A percentile compares a stretch with the other conserved stretches of the same genome.
Conservation (phyloP, 2,329 filamentous ascomycete genomes). For the Rhynchosporium agropyri region DNA sequence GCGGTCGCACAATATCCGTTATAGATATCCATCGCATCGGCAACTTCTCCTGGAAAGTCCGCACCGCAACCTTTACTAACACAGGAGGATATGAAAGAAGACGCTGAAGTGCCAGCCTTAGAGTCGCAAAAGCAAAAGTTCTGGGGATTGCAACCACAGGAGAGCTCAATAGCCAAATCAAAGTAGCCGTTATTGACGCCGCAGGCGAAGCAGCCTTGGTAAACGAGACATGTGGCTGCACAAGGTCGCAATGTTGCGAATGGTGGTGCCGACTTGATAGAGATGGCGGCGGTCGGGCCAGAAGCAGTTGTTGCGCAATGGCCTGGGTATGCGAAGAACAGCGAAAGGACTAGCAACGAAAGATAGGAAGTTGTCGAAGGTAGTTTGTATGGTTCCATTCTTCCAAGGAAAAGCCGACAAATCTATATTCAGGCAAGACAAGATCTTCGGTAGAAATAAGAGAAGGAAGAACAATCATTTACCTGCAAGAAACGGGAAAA, state of each 20-base stretch:
- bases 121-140: conserved; percentile 11
- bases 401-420: neutral
- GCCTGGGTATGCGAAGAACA: neutral
- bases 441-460: neutral
- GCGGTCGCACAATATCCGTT: conserved; percentile 16
- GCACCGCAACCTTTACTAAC: conserved; percentile 7
- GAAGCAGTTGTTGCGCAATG: conserved; percentile 1
- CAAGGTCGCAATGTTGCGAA: conserved; percentile 18
- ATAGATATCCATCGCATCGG: conserved; percentile 16
- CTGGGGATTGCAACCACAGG: conserved; percentile 6
- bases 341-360: neutral
- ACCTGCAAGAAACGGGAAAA: neutral
- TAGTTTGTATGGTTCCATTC: too few relatives aligned
- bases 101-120: conserved; percentile 1
- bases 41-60: conserved; percentile 12
- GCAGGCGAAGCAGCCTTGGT: conserved; percentile 1
- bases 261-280: neutral
- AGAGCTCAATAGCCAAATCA: neutral
- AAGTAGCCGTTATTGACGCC: neutral
- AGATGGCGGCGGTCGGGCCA: conserved; percentile 11
- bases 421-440: neutral
- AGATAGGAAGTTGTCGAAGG: neutral
- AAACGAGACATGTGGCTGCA: neutral
- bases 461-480: neutral
- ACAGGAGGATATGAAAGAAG: conserved; percentile 13